Evolutionary conservation across 768 basidiomycete genomes (phyloP), one percentile per base, ranked within the genome.

Genomic region (Coprinopsis sp.): DNA sequence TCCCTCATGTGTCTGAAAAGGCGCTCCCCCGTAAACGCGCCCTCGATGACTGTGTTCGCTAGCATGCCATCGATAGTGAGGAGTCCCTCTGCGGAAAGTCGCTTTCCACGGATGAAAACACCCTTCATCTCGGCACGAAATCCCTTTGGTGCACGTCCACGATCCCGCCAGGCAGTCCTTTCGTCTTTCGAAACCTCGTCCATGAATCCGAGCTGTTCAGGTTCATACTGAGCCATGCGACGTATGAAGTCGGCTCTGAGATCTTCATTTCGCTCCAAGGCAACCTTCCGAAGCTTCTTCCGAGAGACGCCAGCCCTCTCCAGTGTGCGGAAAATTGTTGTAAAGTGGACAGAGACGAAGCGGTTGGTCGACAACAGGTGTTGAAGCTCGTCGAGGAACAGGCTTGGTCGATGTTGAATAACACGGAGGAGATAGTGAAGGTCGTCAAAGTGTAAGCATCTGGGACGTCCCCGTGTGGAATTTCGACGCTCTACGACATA

Each of bases 101-200:
- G 46, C 5, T 52, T 46, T 2, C 64, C 64, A n/a, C 53, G 52
- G 19, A 69, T 59, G 56, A 68, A 68, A 12, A 45, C 50, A 21
- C n/a, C 56, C 51, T 49, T 54, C 57, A 51, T 52, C 19, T 43
- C 30, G 21, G 64, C 64, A 3, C 58, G 16, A 14, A 16, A 24
- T 2, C 65, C 58, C 44, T 51, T 63, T 36, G 21, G 44, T 4
- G 61, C 47, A 21, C 56, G 37, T 11, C 64, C 64, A 39, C 45
- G 34, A 3, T 46, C 21, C 8, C 63, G 29, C 5, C 24, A 40
- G 18, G 43, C 14, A 1, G 62, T 63, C 13, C 53, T 38, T 11
- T 64, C 59, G 52, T 67, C 60, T 50, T 64, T 65, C 0, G 63
- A 66, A 1, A 56, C 57, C 42, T 70, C 62, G 44, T 69, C 63